phyloP scores from a whole-genome alignment of 371 early-diverging fungal species.

The Mortierella sp. region DNA sequence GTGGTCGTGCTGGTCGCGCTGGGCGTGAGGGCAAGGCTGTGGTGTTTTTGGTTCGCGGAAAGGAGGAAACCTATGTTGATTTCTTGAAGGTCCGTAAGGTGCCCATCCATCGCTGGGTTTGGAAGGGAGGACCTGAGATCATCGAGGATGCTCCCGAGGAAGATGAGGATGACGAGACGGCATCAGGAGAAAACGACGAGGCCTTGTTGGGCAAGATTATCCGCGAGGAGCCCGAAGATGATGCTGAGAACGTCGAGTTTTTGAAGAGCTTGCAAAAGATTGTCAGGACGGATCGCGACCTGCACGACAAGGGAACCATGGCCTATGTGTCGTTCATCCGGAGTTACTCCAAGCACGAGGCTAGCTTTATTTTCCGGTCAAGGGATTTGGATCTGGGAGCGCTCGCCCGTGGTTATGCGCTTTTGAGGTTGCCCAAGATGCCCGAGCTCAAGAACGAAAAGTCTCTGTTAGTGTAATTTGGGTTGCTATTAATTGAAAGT shows the following conservation, averaged over 20 bases:
- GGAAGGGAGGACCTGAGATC: conserved; percentile 41
- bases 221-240: conserved; percentile 58
- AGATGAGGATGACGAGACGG: conserved; percentile 56
- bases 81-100: conserved; percentile 92
- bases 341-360: conserved; percentile 94
- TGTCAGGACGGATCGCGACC: conserved; percentile 79
- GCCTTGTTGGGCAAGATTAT: conserved; percentile 25
- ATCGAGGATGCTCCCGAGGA: conserved; percentile 52
- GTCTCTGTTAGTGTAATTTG: conserved; percentile 14
- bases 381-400: conserved; percentile 85
- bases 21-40: conserved; percentile 93
- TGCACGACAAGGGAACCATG: conserved; percentile 80
- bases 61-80: conserved; percentile 92
- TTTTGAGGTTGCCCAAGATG: conserved; percentile 92
- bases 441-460: conserved; percentile 87
- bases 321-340: conserved; percentile 95
- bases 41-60: conserved; percentile 81
- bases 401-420: conserved; percentile 83
- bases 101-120: conserved; percentile 70
- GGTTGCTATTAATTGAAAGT: neutral
- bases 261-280: conserved; percentile 66
- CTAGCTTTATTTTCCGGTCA: conserved; percentile 91
- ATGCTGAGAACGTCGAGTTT: conserved; percentile 64
- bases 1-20: conserved; percentile 97
- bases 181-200: conserved; percentile 5